Base-by-base conservation (phyloP, 345 rosid species). In the Linum trigynum region DNA sequence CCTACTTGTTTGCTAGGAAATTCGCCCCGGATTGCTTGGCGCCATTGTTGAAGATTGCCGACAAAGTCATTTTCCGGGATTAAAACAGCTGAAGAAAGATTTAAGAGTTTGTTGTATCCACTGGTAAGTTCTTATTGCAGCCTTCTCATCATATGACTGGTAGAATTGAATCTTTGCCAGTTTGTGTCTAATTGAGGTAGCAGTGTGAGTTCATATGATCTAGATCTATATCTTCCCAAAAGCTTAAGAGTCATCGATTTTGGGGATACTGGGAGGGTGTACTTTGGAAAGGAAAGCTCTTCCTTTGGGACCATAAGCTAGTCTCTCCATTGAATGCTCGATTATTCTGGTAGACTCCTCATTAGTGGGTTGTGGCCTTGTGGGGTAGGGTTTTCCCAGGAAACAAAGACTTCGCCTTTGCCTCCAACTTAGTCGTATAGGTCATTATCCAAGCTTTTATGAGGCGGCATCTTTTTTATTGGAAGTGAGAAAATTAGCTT, bases 1-100 rank as follows among this genome's bases (percentile, higher is more conserved):
- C 97, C 5, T 94, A 86, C 71, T 71, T 94, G 67, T 94, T 94
- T 39, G 95, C 97, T 1, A 78, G 99, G 71, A 94, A 90, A 64
- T 94, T 94, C 86, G 74, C 97, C 2, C 92, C 96, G n/a, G 88
- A 78, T 76, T 90, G 92, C 75, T 78, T 90, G 84, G 71, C 61
- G 62, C 95, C 95, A 10, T 75, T 94, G 81, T 67, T 94, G 91
- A 78, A 72, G 45, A 83, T 90, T 38, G 88, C 90, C 2, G 83
- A 88, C 73, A 73, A 85, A 9, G 88, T 82, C 77, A 86, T 94
- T 75, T 84, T 94, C 83, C 80, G 79, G 71, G 99, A 94, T 68
- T 94, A 83, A 84, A 41, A 40, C 2, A 48, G 32, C n/a, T n/a
- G 36, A 12, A 35, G 12, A 14, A 45, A 45, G 51, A 45, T 2